Percentiles rank a stretch among this genome's conserved stretches.
Conservation (phyloP, 257 asterid species). For the Datura wrightii region DNA sequence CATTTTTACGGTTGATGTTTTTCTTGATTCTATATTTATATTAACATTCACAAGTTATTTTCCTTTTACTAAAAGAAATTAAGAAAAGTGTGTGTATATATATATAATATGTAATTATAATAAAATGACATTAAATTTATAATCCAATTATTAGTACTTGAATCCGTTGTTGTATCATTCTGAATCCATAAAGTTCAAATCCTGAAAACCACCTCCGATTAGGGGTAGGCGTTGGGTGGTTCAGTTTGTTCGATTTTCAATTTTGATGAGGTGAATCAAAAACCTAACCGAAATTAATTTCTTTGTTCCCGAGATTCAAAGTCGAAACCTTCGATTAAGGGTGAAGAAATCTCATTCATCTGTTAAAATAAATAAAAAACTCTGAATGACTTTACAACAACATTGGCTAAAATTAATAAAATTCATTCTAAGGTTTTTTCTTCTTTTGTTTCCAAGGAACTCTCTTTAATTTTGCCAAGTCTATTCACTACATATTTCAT, state of each 20-base stretch:
- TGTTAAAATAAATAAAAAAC: too few species aligned
- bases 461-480: conserved; percentile 6
- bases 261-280: neutral
- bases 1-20: neutral
- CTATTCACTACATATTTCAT: conserved; percentile 18
- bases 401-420: neutral
- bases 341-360: neutral
- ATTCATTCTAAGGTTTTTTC: neutral
- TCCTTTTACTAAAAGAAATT: neutral
- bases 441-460: neutral
- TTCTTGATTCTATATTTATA: neutral
- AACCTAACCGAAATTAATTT: neutral
- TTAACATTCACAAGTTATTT: neutral
- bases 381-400: too few species aligned
- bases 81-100: neutral
- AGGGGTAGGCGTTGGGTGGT: too few species aligned
- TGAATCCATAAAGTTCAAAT: neutral
- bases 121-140: too few species aligned
- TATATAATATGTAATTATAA: too few species aligned
- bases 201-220: too few species aligned
- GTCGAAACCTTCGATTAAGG: neutral
- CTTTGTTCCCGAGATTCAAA: neutral
- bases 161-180: neutral
- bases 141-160: too few species aligned
- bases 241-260: too few species aligned